Evolutionary conservation across 805 yeast genomes (phyloP).

Genomic region (Kluyveromyces siamensis): DNA sequence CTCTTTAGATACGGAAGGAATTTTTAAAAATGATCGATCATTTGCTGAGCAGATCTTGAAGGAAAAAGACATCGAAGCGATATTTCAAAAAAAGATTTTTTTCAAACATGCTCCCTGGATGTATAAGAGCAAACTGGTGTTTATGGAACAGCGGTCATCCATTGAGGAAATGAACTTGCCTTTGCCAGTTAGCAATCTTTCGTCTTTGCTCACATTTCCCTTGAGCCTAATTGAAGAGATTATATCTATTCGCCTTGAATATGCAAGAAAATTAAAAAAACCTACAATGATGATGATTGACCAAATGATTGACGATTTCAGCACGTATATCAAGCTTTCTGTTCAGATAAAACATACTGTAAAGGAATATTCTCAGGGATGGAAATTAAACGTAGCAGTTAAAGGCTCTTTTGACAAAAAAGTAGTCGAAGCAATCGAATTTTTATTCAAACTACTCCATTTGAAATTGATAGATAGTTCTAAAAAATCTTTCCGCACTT

Average conservation of each 20-base stretch:
- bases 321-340: constrained; percentile 65
- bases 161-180: constrained; percentile 69
- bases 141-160: constrained; percentile 47
- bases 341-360: constrained; percentile 64
- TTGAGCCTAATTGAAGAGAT: constrained; percentile 70
- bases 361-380: constrained; percentile 47
- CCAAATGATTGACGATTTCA: constrained; percentile 82
- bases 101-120: constrained; percentile 72
- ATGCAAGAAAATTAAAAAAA: constrained; percentile 67
- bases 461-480: constrained; percentile 74
- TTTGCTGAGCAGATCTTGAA: constrained; percentile 79
- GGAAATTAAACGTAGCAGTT: constrained; percentile 61
- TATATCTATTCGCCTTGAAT: constrained; percentile 60
- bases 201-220: constrained; percentile 66
- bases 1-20: constrained; percentile 19
- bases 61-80: constrained; percentile 63
- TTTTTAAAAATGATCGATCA: constrained; percentile 55
- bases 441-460: constrained; percentile 60
- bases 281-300: constrained; percentile 96
- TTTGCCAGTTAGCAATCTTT: constrained; percentile 54
- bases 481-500: constrained; percentile 63
- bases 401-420: constrained; percentile 58
- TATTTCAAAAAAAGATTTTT: constrained; percentile 63
- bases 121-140: constrained; percentile 67
- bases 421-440: constrained; percentile 63